Evolutionary conservation across 208 protist genomes (phyloP).

Genomic region (Leptomonas pyrrhocoris): DNA sequence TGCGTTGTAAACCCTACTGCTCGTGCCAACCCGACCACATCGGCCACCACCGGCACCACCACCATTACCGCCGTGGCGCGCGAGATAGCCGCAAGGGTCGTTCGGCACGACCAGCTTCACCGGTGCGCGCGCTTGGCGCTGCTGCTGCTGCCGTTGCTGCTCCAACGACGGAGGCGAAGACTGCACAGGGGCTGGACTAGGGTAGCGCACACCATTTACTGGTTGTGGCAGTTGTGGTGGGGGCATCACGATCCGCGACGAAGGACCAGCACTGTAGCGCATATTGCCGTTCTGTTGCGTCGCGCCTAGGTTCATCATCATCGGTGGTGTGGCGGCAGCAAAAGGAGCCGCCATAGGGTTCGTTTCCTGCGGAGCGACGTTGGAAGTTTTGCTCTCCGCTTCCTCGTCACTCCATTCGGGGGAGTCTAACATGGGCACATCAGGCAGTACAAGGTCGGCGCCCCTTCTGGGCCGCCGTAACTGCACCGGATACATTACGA

Average conservation of each 20-base stretch:
- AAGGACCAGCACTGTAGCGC: slow-evolving; percentile 1
- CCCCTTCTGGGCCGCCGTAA: slow-evolving; percentile 8
- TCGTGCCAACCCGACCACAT: too few species aligned
- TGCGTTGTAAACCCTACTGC: too few species aligned
- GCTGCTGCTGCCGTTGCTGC: slow-evolving; percentile 1
- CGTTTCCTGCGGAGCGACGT: background rate
- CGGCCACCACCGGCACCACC: too few species aligned
- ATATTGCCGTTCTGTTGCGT: background rate
- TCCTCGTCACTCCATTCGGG: slow-evolving; percentile 39
- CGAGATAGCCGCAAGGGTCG: too few species aligned
- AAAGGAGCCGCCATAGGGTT: background rate
- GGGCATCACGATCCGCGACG: background rate
- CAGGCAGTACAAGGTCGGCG: slow-evolving; percentile 35
- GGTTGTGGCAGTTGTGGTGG: background rate
- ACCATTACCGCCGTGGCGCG: too few species aligned
- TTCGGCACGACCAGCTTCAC: too few species aligned
- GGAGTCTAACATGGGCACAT: slow-evolving; percentile 35
- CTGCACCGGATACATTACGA: slow-evolving; percentile 18
- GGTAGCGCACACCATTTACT: background rate
- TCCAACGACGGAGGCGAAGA: background rate
- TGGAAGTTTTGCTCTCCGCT: background rate
- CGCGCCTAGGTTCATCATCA: background rate
- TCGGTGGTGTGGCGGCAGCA: background rate
- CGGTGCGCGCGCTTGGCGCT: too few species aligned
- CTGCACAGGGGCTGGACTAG: background rate